Percentiles rank a stretch among this genome's conserved stretches.
Conservation (phyloP, 257 asterid species). For the Solanum tarapatanum region DNA sequence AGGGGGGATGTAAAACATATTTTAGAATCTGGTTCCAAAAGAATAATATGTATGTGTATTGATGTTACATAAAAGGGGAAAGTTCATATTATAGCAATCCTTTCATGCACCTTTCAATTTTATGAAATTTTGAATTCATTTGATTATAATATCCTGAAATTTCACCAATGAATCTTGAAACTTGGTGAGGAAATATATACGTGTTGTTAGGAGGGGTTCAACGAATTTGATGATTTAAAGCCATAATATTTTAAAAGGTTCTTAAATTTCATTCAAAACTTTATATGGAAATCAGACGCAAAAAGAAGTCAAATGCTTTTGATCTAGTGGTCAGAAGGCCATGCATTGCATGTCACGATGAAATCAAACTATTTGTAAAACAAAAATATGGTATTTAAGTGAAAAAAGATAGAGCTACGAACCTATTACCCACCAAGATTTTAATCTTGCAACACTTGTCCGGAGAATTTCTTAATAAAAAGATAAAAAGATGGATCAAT, state of each 20-base stretch:
- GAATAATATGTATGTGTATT: constrained; percentile 8
- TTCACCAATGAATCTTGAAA: neutral
- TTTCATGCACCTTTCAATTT: neutral
- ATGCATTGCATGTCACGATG: neutral
- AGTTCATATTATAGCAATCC: neutral
- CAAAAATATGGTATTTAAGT: neutral
- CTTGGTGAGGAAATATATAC: neutral
- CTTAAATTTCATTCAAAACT: neutral
- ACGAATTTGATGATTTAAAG: neutral
- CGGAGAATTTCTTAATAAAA: neutral
- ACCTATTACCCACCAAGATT: neutral
- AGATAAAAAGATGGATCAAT: neutral
- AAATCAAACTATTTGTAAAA: neutral
- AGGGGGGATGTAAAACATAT: neutral
- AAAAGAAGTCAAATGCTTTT: neutral
- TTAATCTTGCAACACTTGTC: neutral
- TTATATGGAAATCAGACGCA: neutral
- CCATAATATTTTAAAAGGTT: neutral
- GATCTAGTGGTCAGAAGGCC: neutral
- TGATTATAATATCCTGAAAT: too few relatives aligned
- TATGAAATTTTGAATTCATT: neutral
- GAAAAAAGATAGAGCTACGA: accelerated
- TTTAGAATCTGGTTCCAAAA: constrained; percentile 24
- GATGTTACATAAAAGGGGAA: neutral
- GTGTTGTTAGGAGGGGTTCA: neutral